Evolutionary conservation across 1,284 basidiomycete species (phyloP).

Genomic region (Leccinum pallidistipes): DNA sequence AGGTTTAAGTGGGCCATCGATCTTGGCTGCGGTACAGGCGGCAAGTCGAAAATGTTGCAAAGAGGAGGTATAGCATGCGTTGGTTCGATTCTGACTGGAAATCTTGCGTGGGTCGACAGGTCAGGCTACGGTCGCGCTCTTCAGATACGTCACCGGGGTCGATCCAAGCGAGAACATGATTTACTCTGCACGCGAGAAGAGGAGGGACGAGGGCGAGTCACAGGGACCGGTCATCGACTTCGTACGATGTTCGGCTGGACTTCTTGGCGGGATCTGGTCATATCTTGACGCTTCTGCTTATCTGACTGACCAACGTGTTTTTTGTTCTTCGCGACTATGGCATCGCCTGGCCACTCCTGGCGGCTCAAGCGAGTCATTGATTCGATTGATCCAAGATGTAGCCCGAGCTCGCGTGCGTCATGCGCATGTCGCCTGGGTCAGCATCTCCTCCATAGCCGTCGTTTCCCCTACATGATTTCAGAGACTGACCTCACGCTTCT

Average conservation of each 20-base stretch:
- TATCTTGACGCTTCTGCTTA: no score
- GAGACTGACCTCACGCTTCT: background rate
- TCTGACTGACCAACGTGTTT: background rate
- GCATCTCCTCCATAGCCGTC: conserved; percentile 16
- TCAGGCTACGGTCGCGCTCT: conserved; percentile 62
- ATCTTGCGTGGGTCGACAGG: conserved; percentile 60
- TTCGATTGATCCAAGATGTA: conserved; percentile 67
- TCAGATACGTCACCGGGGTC: conserved; percentile 58
- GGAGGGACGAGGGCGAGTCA: conserved; percentile 11
- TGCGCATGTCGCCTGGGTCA: conserved; percentile 75
- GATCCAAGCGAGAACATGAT: conserved; percentile 80
- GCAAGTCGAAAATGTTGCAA: background rate
- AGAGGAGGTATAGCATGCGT: no score
- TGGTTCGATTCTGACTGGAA: conserved; percentile 31
- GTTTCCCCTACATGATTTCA: background rate
- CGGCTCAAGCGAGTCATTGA: conserved; percentile 87
- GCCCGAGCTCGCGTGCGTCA: conserved; percentile 63
- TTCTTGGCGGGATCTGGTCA: conserved; percentile 51
- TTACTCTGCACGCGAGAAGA: conserved; percentile 30
- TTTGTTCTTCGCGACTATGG: background rate
- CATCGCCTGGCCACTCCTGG: background rate
- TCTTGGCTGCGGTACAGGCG: conserved; percentile 79
- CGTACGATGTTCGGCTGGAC: conserved; percentile 48
- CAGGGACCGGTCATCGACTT: conserved; percentile 37
- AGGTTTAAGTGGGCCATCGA: conserved; percentile 64